A percentile compares a stretch with the other conserved stretches of the same genome.
These are phyloP conservation scores for Pleurotus cornucopiae DNA, from an alignment of 768 basidiomycete genomes.

Conservation along the genomic window DNA sequence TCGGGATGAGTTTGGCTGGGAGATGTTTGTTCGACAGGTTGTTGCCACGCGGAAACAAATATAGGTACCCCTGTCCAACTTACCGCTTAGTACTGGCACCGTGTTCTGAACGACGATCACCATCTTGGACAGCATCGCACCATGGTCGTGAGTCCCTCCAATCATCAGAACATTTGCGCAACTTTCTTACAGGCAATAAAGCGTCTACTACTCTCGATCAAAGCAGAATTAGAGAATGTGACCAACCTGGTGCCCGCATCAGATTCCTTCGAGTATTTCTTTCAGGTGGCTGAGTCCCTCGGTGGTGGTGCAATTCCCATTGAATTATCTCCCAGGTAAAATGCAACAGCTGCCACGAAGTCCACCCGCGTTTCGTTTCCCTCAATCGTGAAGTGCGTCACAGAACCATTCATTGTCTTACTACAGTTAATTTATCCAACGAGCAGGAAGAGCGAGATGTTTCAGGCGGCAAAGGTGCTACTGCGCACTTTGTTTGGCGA, in stretches of 20 bases:
- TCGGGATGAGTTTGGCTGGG: too few species aligned
- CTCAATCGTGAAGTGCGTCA: conserved; percentile 62
- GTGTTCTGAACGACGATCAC: too few species aligned
- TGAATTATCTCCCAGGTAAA: conserved; percentile 43
- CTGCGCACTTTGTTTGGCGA: conserved; percentile 79
- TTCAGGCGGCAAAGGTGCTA: conserved; percentile 61
- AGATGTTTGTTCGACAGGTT: background rate
- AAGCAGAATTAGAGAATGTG: conserved; percentile 79
- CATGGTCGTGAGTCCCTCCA: background rate
- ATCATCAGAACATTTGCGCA: background rate
- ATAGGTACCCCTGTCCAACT: background rate
- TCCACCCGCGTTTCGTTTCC: conserved; percentile 66
- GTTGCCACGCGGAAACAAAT: background rate
- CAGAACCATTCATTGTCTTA: conserved; percentile 2
- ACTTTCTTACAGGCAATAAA: conserved; percentile 3
- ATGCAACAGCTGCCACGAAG: conserved; percentile 77
- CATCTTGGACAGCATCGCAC: background rate
- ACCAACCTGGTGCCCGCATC: conserved; percentile 63
- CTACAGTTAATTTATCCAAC: background rate
- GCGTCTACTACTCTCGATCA: conserved; percentile 57
- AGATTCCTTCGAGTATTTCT: conserved; percentile 76
- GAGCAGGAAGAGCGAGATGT: conserved; percentile 64
- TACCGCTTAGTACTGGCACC: background rate
- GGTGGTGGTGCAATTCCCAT: background rate
- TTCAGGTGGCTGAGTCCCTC: conserved; percentile 45